These are phyloP conservation scores for Phytophthora macrochlamydospora DNA, from an alignment of 352 stramenopile species.

Conservation along the genomic window DNA sequence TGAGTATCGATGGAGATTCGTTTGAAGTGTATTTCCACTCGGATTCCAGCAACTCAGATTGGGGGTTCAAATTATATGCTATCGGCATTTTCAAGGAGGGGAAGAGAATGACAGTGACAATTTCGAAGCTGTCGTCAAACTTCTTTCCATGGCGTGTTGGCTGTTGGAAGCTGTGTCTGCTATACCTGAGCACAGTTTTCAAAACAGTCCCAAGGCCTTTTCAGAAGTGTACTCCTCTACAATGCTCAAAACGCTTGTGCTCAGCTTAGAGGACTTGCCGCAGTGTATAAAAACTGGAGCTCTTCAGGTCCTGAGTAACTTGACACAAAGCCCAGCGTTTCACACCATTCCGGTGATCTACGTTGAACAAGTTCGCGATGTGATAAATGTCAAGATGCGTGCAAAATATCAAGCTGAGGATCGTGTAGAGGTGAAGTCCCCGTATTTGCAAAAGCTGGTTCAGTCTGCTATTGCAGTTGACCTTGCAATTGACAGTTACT, in stretches of 20 bases:
- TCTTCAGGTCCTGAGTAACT: constrained; percentile 47
- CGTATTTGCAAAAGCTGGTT: constrained; percentile 62
- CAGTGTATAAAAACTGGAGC: constrained; percentile 44
- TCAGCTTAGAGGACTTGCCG: constrained; percentile 40
- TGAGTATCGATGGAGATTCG: constrained; percentile 72
- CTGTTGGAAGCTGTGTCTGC: constrained; percentile 35
- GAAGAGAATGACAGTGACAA: constrained; percentile 2
- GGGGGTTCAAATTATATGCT: constrained; percentile 89
- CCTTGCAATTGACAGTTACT: constrained; percentile 54
- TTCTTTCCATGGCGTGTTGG: constrained; percentile 48
- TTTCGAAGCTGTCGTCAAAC: constrained; percentile 20
- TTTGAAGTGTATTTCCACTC: constrained; percentile 88
- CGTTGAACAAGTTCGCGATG: constrained; percentile 44
- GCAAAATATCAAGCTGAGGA: constrained; percentile 58
- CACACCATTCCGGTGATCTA: constrained; percentile 40
- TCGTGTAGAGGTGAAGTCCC: constrained; percentile 55
- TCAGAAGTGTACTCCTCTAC: constrained; percentile 37
- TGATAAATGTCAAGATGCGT: constrained; percentile 56
- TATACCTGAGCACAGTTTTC: constrained; percentile 20
- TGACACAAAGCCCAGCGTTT: constrained; percentile 46
- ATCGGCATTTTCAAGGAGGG: constrained; percentile 63
- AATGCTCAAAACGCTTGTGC: constrained; percentile 40
- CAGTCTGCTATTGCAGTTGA: constrained; percentile 67
- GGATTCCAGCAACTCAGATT: constrained; percentile 85
- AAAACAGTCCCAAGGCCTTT: constrained; percentile 15